These are phyloP conservation scores for Backusella liffmaniae DNA, from an alignment of 192 early-diverging fungal species.

Conservation along the genomic window DNA sequence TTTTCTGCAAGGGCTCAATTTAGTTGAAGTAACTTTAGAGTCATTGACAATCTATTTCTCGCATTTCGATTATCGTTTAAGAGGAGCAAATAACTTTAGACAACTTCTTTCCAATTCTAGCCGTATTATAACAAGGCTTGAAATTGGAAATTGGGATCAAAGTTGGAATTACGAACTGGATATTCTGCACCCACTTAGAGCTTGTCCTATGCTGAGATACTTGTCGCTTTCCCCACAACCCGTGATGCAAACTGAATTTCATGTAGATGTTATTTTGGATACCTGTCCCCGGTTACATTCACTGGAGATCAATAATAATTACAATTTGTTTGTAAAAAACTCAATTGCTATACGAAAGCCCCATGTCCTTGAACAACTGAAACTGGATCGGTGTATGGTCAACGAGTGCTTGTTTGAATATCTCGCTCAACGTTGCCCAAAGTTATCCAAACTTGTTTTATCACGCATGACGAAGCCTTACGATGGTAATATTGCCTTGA, in stretches of 20 bases:
- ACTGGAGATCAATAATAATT: background rate
- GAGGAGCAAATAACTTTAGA: constrained; percentile 3
- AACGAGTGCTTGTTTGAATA: background rate
- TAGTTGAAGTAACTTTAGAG: background rate
- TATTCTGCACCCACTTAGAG: background rate
- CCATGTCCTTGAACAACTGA: background rate
- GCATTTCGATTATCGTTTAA: constrained; percentile 9
- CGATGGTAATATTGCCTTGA: constrained; percentile 4
- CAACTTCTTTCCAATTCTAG: background rate
- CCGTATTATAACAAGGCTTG: background rate
- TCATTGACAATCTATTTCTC: background rate
- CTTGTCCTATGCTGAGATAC: background rate
- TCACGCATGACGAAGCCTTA: constrained; percentile 9
- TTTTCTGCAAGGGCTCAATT: constrained; percentile 5
- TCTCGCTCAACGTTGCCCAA: background rate
- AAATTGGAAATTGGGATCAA: constrained; percentile 12
- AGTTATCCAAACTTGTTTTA: background rate
- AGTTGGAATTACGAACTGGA: constrained; percentile 10
- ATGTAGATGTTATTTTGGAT: constrained; percentile 5
- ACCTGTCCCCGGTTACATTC: background rate
- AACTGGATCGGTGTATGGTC: background rate
- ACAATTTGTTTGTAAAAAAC: constrained; percentile 8
- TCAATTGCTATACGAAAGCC: background rate
- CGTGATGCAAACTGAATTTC: constrained; percentile 6
- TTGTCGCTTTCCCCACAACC: constrained; percentile 6